phyloP scores from a whole-genome alignment of 495 filamentous ascomycete species.

The Articulospora tetracladia region DNA sequence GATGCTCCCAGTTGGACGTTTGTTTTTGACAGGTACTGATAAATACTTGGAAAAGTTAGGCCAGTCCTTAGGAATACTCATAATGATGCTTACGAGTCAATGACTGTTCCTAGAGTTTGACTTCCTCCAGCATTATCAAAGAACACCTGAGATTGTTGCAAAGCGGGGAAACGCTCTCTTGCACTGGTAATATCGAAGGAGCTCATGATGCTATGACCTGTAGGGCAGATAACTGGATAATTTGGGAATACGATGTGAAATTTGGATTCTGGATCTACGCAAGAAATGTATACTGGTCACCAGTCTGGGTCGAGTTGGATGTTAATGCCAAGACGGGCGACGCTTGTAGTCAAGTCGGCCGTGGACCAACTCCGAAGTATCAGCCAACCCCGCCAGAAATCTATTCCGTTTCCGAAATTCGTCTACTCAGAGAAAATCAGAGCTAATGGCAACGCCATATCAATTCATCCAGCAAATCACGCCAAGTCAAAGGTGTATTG shows the following conservation, averaged over 20 bases:
- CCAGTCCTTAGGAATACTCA: background rate
- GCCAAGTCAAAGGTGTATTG: background rate
- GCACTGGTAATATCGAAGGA: constrained; percentile 48
- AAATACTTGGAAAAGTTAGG: constrained; percentile 41
- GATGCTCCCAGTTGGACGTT: constrained; percentile 72
- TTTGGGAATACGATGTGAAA: background rate
- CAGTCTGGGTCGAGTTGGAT: background rate
- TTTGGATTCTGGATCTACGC: background rate
- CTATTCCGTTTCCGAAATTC: too few relatives aligned
- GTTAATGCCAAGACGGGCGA: background rate
- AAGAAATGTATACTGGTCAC: background rate
- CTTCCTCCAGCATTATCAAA: constrained; percentile 76
- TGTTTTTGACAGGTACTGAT: constrained; percentile 57
- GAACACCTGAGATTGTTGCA: constrained; percentile 61
- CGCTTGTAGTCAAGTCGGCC: background rate
- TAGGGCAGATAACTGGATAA: background rate
- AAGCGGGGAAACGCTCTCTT: constrained; percentile 61
- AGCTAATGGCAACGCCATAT: too few relatives aligned
- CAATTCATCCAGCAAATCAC: too few relatives aligned
- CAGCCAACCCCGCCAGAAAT: too few relatives aligned
- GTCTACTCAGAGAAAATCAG: too few relatives aligned
- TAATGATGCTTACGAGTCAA: constrained; percentile 52
- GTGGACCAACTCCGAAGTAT: background rate
- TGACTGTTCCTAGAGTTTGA: constrained; percentile 59
- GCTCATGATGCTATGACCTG: constrained; percentile 14